Base-by-base conservation (phyloP, 768 basidiomycete species). In the Trametes elegans region DNA sequence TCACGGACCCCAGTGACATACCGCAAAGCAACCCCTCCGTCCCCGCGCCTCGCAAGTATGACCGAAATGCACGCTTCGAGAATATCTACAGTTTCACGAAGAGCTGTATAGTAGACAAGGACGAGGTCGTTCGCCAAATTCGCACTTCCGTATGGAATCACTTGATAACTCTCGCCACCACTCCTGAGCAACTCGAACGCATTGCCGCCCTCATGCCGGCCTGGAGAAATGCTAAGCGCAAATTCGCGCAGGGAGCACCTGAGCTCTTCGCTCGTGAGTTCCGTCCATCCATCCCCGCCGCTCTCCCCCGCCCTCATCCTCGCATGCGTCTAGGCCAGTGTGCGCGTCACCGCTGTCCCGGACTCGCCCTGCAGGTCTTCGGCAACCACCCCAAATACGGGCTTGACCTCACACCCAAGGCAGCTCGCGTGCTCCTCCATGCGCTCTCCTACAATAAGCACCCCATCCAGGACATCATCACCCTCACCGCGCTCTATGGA, bases 371-470 rank as follows among this genome's bases (percentile, higher is more conserved):
- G 11, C 70, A 78, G 29, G 79, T 86, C 19, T 84, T 85, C 63
- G 79, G 80, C 19, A 71, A 88, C 63, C 84, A 78, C 53, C 72
- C 82, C 13, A 83, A 82, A 64, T 85, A 87, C 66, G 77, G 79
- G 45, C 59, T 88, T 16, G 66, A 71, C 19, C 73, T 88, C 13
- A 77, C 80, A 3, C 69, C 80, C 9, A 59, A 71, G 0, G 81
- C 77, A 2, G 86, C 77, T 0, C 84, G 79, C 4, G 76, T 74
- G 36, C 77, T 88, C 40, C 65, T 87, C 1, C 80, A 87, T 54
- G 75, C 82, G 1, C 71, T 87, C 3, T n/a, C n/a, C n/a, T 79
- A 81, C 62, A 55, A 68, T 43, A 62, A 73, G 16, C 66, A 77
- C 55, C 76, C 82, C 1, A 66, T 86, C 19, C 68, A 78, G 18